These are phyloP conservation scores for Wickerhamomyces sp. DNA, from an alignment of 1,139 yeast species.

Conservation along the genomic window DNA sequence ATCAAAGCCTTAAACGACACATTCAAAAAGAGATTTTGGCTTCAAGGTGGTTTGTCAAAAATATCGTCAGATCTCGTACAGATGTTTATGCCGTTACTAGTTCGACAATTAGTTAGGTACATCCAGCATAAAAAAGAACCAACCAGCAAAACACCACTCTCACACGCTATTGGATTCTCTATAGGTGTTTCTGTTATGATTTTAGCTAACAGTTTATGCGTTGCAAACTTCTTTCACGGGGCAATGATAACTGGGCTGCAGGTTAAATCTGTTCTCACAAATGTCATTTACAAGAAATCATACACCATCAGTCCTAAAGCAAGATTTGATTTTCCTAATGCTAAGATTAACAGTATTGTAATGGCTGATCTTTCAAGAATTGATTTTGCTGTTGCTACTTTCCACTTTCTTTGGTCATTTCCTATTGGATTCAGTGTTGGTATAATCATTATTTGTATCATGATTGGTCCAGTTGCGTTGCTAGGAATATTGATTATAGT, in stretches of 20 bases:
- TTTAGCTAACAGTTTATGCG: slow-evolving; percentile 36
- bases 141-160: slow-evolving; percentile 20
- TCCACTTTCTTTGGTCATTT: slow-evolving; percentile 56
- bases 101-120: slow-evolving; percentile 38
- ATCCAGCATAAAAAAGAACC: slow-evolving; percentile 31
- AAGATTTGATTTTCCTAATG: slow-evolving; percentile 37
- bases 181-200: slow-evolving; percentile 43
- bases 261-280: slow-evolving; percentile 41
- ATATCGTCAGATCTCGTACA: slow-evolving; percentile 39
- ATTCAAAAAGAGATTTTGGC: slow-evolving; percentile 40
- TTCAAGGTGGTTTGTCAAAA: slow-evolving; percentile 33
- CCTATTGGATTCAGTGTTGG: slow-evolving; percentile 50
- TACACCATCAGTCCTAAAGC: slow-evolving; percentile 36
- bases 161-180: slow-evolving; percentile 50
- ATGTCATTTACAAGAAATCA: slow-evolving; percentile 38
- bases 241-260: slow-evolving; percentile 52
- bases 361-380: slow-evolving; percentile 75
- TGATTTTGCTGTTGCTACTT: slow-evolving; percentile 63
- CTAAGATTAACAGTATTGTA: slow-evolving; percentile 58
- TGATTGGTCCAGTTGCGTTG: slow-evolving; percentile 62
- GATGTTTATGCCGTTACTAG: slow-evolving; percentile 38
- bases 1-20: slow-evolving; percentile 44
- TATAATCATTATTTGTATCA: slow-evolving; percentile 53
- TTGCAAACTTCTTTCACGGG: slow-evolving; percentile 51
- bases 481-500: slow-evolving; percentile 50